Base-by-base conservation (phyloP, 2,329 filamentous ascomycete species). In the Xylaria sp. region DNA sequence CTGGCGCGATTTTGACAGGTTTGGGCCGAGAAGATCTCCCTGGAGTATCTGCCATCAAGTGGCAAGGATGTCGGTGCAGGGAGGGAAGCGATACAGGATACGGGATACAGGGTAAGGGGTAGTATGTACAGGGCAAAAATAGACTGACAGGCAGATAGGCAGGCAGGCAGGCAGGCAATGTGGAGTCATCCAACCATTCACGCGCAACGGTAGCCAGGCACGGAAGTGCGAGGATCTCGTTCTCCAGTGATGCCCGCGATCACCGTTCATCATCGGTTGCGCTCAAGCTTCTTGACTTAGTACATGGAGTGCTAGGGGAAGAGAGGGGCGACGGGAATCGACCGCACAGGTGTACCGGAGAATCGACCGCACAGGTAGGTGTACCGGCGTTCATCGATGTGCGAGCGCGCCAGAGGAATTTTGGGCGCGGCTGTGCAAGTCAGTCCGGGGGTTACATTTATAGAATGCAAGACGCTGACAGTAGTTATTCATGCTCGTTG, bases 1-100 rank as follows among this genome's bases (percentile, higher is more conserved):
- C 37, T 51, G 42, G 50, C 48, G 48, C 17, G 55, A 58, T 56
- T 56, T 56, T 60, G 58, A 60, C 58, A 58, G 58, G 52, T 56
- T 44, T 13, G 11, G 24, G 16, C 6, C 16, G 16, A 13, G 29
- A 34, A 34, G 29, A 34, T 34, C 29, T 11, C n/a, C 16, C 29
- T 34, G 29, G 29, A 34, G 29, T 34, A 11, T 7, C 4, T 34
- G 5, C 29, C 16, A 13, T 34, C 29, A 34, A 13, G 16, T 34
- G 29, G 29, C 29, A 34, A 34, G 29, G 29, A 34, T 34, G 29
- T 34, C 16, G 29, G 16, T 13, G 29, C 29, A 34, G 29, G 29
- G 29, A 26, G 11, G 6, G 24, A 34, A 13, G 29, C 11, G 3
- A 11, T 34, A 7, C 29, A 34, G 29, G 29, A 13, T 34, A 6